Percentiles rank a stretch among this genome's conserved stretches.
Evolutionary conservation across 441 rosid genomes (phyloP).

Genomic region (Isatis lusitanica): DNA sequence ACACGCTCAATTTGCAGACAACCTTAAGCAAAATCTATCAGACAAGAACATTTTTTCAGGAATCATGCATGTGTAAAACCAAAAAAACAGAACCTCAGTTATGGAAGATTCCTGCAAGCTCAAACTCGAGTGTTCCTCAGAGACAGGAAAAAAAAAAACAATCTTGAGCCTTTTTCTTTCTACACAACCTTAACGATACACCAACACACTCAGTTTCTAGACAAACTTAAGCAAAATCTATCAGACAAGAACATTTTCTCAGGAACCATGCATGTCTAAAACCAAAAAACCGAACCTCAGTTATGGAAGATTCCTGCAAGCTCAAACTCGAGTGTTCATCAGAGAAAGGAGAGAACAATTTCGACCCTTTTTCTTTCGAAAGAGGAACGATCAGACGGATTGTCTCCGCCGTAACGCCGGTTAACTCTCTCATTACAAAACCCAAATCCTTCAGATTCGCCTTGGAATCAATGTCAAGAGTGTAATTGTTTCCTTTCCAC

Average conservation of each 20-base stretch:
- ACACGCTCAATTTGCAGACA: neutral
- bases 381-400: constrained; percentile 73
- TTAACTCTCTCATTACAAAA: constrained; percentile 63
- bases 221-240: neutral
- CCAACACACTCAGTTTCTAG: neutral
- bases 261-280: neutral
- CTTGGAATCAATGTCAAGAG: constrained; percentile 48
- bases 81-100: constrained; percentile 47
- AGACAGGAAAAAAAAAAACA: constrained; percentile 41
- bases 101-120: constrained; percentile 57
- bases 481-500: constrained; percentile 81
- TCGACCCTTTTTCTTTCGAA: constrained; percentile 59
- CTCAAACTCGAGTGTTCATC: constrained; percentile 55
- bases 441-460: constrained; percentile 75
- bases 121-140: constrained; percentile 55
- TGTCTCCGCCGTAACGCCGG: constrained; percentile 73
- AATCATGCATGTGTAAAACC: neutral
- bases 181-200: no score
- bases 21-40: no score
- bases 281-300: constrained; percentile 49
- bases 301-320: constrained; percentile 56
- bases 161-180: constrained; percentile 60
- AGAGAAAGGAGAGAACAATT: constrained; percentile 69
- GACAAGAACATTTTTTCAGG: neutral
- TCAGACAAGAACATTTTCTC: neutral